Evolutionary conservation across 192 early-diverging fungal species (phyloP).

Genomic region (Diversispora eburnea): DNA sequence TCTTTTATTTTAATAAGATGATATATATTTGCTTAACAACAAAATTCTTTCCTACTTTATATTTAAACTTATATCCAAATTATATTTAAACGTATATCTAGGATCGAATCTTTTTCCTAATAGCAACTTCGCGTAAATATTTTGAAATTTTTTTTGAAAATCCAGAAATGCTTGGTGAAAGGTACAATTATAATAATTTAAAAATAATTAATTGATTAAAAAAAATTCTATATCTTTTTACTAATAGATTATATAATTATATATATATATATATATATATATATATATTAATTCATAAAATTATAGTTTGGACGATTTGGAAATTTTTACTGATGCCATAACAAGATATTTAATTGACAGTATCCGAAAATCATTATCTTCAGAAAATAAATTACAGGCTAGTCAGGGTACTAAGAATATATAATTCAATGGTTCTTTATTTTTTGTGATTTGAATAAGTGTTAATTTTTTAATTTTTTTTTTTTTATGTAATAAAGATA

Average conservation of each 20-base stretch:
- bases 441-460: background rate
- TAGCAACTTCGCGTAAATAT: conserved; percentile 31
- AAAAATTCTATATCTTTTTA: no score
- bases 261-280: no score
- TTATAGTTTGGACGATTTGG: conserved; percentile 29
- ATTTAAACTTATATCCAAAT: background rate
- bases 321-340: conserved; percentile 32
- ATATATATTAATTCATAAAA: no score
- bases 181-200: conserved; percentile 1
- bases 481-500: conserved; percentile 5
- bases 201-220: background rate
- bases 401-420: conserved; percentile 33
- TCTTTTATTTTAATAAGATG: background rate
- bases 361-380: background rate
- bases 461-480: background rate
- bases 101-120: conserved; percentile 34
- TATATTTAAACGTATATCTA: background rate
- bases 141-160: conserved; percentile 32
- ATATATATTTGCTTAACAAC: background rate
- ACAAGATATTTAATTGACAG: conserved; percentile 14
- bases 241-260: no score
- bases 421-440: background rate
- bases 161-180: conserved; percentile 18
- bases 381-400: conserved; percentile 17
- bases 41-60: no score